phyloP scores from a whole-genome alignment of 768 basidiomycete genomes.

The Obba rivulosa region DNA sequence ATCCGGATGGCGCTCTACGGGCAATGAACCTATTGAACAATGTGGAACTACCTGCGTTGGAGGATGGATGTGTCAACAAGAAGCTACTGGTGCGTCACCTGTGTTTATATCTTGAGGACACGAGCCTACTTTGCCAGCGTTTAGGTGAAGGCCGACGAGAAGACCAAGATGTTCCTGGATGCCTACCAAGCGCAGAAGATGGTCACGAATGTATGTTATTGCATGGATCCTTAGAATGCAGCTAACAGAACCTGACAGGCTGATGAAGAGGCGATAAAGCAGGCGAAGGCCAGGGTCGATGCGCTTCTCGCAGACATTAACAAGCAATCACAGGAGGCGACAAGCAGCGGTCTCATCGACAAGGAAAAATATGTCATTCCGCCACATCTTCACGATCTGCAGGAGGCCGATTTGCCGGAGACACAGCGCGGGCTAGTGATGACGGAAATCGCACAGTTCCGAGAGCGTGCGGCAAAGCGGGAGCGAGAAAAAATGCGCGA shows the following conservation, averaged over 20 bases:
- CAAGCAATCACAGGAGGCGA: conserved; percentile 66
- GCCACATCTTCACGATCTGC: conserved; percentile 94
- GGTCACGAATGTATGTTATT: conserved; percentile 66
- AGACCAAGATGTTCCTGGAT: conserved; percentile 84
- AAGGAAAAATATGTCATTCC: conserved; percentile 89
- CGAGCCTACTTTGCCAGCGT: conserved; percentile 24
- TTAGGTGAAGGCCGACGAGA: conserved; percentile 94
- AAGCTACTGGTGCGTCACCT: conserved; percentile 58
- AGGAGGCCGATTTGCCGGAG: conserved; percentile 96
- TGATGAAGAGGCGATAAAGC: conserved; percentile 60
- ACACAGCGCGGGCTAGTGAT: conserved; percentile 89
- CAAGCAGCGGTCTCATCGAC: conserved; percentile 68
- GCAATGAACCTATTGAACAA: conserved; percentile 62
- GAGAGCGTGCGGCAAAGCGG: conserved; percentile 87
- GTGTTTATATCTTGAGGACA: neutral
- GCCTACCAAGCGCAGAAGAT: conserved; percentile 78
- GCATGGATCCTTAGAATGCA: conserved; percentile 1
- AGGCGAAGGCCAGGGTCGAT: conserved; percentile 61
- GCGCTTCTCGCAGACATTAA: conserved; percentile 68
- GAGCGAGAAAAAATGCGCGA: conserved; percentile 88
- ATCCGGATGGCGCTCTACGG: conserved; percentile 85
- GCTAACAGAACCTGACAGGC: conserved; percentile 36
- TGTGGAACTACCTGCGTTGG: conserved; percentile 56
- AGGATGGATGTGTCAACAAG: conserved; percentile 57
- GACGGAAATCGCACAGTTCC: conserved; percentile 93